Conservation (phyloP, 2,329 filamentous ascomycete species). For the Neopestalotiopsis sp. region DNA sequence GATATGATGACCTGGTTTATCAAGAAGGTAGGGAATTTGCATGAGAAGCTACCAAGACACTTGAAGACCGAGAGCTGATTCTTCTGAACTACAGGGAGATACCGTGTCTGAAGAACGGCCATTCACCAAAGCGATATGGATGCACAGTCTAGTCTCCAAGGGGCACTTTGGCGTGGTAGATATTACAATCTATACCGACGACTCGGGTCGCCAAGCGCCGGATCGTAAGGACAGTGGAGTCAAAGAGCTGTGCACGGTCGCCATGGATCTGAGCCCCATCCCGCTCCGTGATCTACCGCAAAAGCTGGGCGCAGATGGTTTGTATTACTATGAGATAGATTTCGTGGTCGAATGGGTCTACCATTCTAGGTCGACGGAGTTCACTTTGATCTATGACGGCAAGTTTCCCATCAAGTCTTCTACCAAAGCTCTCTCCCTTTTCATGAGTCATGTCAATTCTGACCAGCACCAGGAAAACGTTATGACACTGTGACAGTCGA, state of each 20-base stretch:
- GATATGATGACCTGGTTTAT: conserved; percentile 52
- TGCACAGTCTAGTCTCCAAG: background rate
- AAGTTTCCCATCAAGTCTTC: conserved; percentile 22
- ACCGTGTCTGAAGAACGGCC: conserved; percentile 47
- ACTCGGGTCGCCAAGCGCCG: background rate
- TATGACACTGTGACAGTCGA: conserved; percentile 48
- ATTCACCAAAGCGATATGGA: conserved; percentile 37
- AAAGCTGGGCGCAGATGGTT: background rate
- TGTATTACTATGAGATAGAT: background rate
- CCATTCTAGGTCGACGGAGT: conserved; percentile 47
- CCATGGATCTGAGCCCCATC: conserved; percentile 9
- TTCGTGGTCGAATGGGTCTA: conserved; percentile 23
- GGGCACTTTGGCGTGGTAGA: background rate
- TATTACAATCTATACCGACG: background rate
- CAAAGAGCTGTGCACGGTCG: background rate
- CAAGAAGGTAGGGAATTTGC: conserved; percentile 34
- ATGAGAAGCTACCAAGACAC: background rate
- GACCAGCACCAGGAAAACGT: conserved; percentile 38
- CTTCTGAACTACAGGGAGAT: conserved; percentile 36
- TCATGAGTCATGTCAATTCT: conserved; percentile 20
- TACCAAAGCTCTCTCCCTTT: background rate
- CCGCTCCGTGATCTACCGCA: background rate
- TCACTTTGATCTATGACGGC: conserved; percentile 50
- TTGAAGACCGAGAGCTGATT: background rate
- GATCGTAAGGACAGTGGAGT: background rate